Conservation (phyloP, 495 filamentous ascomycete genomes). For the Neurospora sp. region DNA sequence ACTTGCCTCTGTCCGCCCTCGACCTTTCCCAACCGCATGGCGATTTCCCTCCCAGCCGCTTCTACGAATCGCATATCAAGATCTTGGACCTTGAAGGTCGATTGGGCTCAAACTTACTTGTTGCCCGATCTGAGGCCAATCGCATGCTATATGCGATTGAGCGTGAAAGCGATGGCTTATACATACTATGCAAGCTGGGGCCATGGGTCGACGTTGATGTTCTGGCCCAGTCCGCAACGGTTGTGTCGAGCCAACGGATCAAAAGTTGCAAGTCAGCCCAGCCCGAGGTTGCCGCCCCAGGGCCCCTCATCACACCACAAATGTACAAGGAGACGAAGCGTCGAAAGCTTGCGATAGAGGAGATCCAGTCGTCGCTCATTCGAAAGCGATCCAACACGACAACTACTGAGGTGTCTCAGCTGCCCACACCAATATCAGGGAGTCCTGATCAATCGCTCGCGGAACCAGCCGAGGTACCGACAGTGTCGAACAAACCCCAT, state of each 20-base stretch:
- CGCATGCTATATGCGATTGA: constrained; percentile 62
- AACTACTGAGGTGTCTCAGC: constrained; percentile 24
- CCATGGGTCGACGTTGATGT: constrained; percentile 49
- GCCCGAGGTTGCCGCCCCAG: constrained; percentile 2
- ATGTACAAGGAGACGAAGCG: constrained; percentile 37
- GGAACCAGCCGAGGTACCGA: background rate
- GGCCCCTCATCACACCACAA: constrained; percentile 24
- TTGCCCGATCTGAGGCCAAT: constrained; percentile 51
- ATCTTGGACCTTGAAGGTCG: constrained; percentile 50
- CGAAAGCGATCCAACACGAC: constrained; percentile 18
- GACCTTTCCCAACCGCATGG: constrained; percentile 45
- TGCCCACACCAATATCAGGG: background rate
- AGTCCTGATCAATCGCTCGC: background rate
- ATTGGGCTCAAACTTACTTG: constrained; percentile 47
- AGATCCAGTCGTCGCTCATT: constrained; percentile 29
- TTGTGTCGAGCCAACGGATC: constrained; percentile 22
- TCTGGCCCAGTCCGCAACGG: constrained; percentile 32
- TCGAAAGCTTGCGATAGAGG: constrained; percentile 41
- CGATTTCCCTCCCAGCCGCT: constrained; percentile 39
- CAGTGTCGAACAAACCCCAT: constrained; percentile 1
- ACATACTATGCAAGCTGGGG: constrained; percentile 60
- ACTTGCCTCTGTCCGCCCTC: constrained; percentile 49
- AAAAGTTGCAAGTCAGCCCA: constrained; percentile 4
- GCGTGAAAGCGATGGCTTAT: constrained; percentile 53
- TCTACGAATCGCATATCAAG: constrained; percentile 52